Conservation (phyloP, 2,329 filamentous ascomycete genomes). For the Microdochium trichocladiopsis region DNA sequence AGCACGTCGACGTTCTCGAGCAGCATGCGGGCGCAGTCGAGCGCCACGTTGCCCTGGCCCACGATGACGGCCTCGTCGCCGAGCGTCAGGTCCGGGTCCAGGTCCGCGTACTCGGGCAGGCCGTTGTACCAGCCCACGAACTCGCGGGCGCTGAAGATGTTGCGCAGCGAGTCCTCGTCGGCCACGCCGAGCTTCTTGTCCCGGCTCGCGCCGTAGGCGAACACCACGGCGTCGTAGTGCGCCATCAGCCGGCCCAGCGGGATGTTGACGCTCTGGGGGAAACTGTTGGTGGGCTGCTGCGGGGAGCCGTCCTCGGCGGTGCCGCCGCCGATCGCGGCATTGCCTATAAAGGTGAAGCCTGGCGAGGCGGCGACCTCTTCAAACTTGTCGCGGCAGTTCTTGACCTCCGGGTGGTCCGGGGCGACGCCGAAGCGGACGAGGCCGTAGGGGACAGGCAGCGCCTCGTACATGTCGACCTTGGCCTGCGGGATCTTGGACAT, state of each 20-base stretch:
- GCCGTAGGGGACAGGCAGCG: constrained; percentile 85
- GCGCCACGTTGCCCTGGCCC: constrained; percentile 91
- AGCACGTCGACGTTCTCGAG: constrained; percentile 69
- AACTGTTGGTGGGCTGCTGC: not conserved
- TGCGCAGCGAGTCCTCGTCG: constrained; percentile 65
- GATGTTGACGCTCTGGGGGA: constrained; percentile 37
- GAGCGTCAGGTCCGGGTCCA: constrained; percentile 65
- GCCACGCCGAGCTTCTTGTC: constrained; percentile 74
- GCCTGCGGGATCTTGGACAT: constrained; percentile 68
- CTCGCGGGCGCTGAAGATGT: constrained; percentile 80
- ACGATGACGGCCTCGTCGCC: constrained; percentile 83
- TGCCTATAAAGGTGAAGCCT: constrained; percentile 86
- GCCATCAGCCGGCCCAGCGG: constrained; percentile 62
- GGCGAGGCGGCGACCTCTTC: constrained; percentile 76
- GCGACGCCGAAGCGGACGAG: constrained; percentile 91
- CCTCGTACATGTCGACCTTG: constrained; percentile 92
- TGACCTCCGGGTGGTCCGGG: constrained; percentile 97
- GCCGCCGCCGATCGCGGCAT: constrained; percentile 70
- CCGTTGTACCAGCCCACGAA: constrained; percentile 99
- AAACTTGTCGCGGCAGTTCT: constrained; percentile 97
- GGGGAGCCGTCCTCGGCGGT: constrained; percentile 23
- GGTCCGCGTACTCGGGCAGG: constrained; percentile 68
- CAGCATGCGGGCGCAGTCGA: constrained; percentile 87
- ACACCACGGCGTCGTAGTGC: constrained; percentile 87
- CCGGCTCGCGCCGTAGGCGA: constrained; percentile 85